Evolutionary conservation across 345 rosid species (phyloP).

Genomic region (Brassica juncea): DNA sequence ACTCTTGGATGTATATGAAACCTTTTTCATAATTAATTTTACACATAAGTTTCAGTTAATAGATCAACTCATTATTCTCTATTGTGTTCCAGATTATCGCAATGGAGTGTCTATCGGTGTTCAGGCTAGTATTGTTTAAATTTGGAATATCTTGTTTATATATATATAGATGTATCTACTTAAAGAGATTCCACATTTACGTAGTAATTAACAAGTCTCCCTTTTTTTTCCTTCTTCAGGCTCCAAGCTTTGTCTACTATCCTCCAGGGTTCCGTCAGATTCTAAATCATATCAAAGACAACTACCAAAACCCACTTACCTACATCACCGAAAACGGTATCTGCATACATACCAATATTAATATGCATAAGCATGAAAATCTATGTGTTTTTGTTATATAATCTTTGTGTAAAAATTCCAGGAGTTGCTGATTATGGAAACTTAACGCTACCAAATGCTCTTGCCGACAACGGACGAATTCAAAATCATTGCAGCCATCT

Average conservation of each 20-base stretch:
- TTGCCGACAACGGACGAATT: constrained; percentile 31
- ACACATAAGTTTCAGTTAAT: not conserved
- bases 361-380: not conserved
- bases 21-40: not conserved
- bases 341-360: not conserved
- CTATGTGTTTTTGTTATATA: not conserved
- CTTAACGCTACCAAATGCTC: constrained; percentile 1
- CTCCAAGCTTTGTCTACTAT: not conserved
- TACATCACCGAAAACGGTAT: constrained; percentile 40
- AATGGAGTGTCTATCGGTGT: constrained; percentile 28
- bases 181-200: not conserved
- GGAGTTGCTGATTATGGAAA: constrained; percentile 34
- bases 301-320: constrained; percentile 30
- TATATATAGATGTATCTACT: not conserved
- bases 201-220: not conserved
- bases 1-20: constrained; percentile 16
- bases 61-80: not conserved
- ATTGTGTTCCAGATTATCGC: not conserved
- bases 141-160: not conserved
- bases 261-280: constrained; percentile 26
- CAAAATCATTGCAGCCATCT: constrained; percentile 33
- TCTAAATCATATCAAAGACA: constrained; percentile 20
- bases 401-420: not conserved
- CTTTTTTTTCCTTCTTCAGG: not conserved
- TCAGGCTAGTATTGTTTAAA: not conserved